Conservation (phyloP, 2,329 filamentous ascomycete species). For the Chrysoporthe deuterocubensis region DNA sequence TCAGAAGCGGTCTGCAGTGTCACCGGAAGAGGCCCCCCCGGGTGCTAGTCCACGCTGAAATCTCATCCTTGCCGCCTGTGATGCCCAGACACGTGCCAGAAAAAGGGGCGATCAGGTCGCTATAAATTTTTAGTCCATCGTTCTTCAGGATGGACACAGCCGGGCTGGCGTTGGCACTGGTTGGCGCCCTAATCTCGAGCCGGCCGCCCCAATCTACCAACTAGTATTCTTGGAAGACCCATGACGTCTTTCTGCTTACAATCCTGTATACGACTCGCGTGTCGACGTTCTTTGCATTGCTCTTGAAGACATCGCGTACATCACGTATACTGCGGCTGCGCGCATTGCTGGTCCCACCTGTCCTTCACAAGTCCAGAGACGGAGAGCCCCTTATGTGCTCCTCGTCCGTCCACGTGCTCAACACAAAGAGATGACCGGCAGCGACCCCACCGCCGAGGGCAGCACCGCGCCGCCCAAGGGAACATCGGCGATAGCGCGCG, state of each 20-base stretch:
- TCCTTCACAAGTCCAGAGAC: background rate
- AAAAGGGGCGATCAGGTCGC: background rate
- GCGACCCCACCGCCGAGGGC: background rate
- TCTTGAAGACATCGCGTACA: background rate
- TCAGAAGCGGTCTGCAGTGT: background rate
- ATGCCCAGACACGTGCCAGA: background rate
- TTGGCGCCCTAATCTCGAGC: background rate
- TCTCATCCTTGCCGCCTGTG: background rate
- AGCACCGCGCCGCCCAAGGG: background rate
- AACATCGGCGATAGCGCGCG: constrained; percentile 40
- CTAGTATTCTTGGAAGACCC: background rate
- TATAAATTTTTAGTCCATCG: background rate
- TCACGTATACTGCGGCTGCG: background rate
- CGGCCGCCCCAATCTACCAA: no score
- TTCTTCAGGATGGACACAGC: background rate
- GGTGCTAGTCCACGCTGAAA: background rate
- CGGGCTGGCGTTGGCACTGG: constrained; percentile 1
- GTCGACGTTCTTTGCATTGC: background rate
- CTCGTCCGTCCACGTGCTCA: background rate
- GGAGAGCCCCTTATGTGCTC: constrained; percentile 2
- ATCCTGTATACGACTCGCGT: background rate
- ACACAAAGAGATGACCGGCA: constrained; percentile 15
- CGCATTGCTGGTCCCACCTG: background rate
- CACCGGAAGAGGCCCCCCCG: background rate
- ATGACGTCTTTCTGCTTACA: constrained; percentile 4